Conservation (phyloP, 345 rosid species). For the Bruguiera sexangula region DNA sequence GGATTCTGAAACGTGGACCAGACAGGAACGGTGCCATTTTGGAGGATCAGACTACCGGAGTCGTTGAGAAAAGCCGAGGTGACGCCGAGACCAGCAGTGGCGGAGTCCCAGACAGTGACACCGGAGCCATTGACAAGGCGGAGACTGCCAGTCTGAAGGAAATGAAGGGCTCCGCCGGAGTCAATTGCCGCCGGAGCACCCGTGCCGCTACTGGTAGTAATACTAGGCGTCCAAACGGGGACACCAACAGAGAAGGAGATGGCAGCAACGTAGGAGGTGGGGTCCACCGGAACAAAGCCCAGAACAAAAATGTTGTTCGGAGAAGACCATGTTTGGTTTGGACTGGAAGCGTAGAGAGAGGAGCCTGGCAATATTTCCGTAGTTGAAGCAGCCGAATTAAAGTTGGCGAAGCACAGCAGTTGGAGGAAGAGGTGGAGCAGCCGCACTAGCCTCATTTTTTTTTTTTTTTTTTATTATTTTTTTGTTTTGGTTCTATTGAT, state of each 20-base stretch:
- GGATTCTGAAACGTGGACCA: conserved; percentile 63
- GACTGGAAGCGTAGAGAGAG: conserved; percentile 38
- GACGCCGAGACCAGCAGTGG: conserved; percentile 34
- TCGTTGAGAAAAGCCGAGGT: conserved; percentile 45
- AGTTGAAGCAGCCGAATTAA: conserved; percentile 4
- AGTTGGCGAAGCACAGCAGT: neutral
- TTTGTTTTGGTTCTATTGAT: too few species aligned
- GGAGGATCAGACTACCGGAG: conserved; percentile 42
- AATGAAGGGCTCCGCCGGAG: conserved; percentile 37
- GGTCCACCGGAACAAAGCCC: conserved; percentile 32
- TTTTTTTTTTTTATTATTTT: fast-evolving
- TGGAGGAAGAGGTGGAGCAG: neutral
- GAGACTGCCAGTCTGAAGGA: conserved; percentile 45
- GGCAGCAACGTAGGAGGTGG: conserved; percentile 38
- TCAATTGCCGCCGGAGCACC: conserved; percentile 32
- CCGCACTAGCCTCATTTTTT: neutral
- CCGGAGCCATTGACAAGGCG: conserved; percentile 54
- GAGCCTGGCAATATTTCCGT: conserved; percentile 37
- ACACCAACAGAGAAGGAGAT: conserved; percentile 38
- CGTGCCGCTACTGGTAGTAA: neutral
- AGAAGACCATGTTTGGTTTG: conserved; percentile 40
- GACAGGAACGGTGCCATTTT: conserved; percentile 1
- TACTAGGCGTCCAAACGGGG: conserved; percentile 39
- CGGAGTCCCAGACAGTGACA: conserved; percentile 44
- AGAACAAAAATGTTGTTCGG: conserved; percentile 38